A percentile compares a stretch with the other conserved stretches of the same genome.
phyloP scores from a whole-genome alignment of 1,284 basidiomycete species.

The Amylostereum areolatum region DNA sequence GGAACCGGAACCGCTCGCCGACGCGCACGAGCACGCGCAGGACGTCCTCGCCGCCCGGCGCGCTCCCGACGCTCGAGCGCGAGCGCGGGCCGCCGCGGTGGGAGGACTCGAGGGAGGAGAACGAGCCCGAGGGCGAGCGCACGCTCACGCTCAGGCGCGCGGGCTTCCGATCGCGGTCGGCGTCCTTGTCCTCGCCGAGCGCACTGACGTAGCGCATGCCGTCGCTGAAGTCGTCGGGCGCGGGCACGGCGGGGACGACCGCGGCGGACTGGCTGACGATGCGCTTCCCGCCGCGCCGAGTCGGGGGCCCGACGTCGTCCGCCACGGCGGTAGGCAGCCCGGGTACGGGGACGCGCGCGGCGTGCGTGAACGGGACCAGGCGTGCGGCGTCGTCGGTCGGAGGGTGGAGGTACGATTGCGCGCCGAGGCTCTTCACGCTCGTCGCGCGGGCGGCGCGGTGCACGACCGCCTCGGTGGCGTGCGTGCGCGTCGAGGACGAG shows the following conservation, averaged over 20 bases:
- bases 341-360: constrained; percentile 60
- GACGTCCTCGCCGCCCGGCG: constrained; percentile 22
- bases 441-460: constrained; percentile 40
- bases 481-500: constrained; percentile 21
- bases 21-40: constrained; percentile 47
- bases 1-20: constrained; percentile 59
- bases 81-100: constrained; percentile 23
- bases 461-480: constrained; percentile 42
- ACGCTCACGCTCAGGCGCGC: constrained; percentile 11
- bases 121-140: constrained; percentile 39
- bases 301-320: constrained; percentile 18
- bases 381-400: constrained; percentile 28
- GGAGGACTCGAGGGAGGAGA: constrained; percentile 57
- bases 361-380: constrained; percentile 69
- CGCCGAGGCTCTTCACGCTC: constrained; percentile 41
- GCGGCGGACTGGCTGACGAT: constrained; percentile 63
- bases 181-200: constrained; percentile 40
- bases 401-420: constrained; percentile 27
- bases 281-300: constrained; percentile 24
- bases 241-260: constrained; percentile 26
- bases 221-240: constrained; percentile 55
- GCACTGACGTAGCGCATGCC: constrained; percentile 66
- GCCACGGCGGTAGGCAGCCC: constrained; percentile 28
- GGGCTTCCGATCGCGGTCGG: constrained; percentile 1
- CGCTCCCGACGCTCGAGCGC: constrained; percentile 10